A percentile compares a stretch with the other conserved stretches of the same genome.
These are phyloP conservation scores for Ustilago esculenta DNA, from an alignment of 1,284 basidiomycete species.

Conservation along the genomic window DNA sequence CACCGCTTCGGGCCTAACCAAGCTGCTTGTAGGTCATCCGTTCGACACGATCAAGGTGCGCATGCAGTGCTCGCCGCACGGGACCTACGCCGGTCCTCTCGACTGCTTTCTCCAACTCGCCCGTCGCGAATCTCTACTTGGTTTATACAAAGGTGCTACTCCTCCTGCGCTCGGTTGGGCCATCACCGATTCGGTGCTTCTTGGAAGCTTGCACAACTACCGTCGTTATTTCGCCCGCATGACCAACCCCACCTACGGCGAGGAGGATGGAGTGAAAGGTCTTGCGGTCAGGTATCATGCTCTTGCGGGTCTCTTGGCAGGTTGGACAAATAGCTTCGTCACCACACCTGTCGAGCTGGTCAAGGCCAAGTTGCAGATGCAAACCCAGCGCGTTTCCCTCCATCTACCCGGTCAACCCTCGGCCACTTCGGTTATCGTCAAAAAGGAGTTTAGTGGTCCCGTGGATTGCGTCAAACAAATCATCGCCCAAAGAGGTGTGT, in stretches of 20 bases:
- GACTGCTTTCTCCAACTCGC: constrained; percentile 76
- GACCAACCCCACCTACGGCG: constrained; percentile 16
- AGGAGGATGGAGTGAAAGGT: constrained; percentile 25
- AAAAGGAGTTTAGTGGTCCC: constrained; percentile 60
- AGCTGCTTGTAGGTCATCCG: constrained; percentile 68
- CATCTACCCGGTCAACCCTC: constrained; percentile 17
- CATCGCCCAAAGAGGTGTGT: constrained; percentile 54
- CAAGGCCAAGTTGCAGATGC: constrained; percentile 79
- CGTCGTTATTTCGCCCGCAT: constrained; percentile 31
- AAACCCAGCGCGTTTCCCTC: constrained; percentile 72
- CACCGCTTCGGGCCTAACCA: constrained; percentile 67
- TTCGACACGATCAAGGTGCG: constrained; percentile 80
- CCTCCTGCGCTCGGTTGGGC: constrained; percentile 82
- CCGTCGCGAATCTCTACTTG: constrained; percentile 71
- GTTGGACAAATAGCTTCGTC: constrained; percentile 77
- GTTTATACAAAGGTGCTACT: constrained; percentile 70
- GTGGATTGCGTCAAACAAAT: constrained; percentile 67
- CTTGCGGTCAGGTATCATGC: constrained; percentile 53
- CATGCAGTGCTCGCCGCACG: constrained; percentile 78
- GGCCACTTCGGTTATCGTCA: neutral
- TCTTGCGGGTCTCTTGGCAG: constrained; percentile 78
- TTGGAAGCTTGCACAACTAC: constrained; percentile 74
- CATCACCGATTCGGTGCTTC: constrained; percentile 77
- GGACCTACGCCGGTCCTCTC: constrained; percentile 75
- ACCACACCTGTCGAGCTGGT: constrained; percentile 73